Base-by-base conservation (phyloP, 2,329 filamentous ascomycete genomes). In the Pseudomassariella vexata region DNA sequence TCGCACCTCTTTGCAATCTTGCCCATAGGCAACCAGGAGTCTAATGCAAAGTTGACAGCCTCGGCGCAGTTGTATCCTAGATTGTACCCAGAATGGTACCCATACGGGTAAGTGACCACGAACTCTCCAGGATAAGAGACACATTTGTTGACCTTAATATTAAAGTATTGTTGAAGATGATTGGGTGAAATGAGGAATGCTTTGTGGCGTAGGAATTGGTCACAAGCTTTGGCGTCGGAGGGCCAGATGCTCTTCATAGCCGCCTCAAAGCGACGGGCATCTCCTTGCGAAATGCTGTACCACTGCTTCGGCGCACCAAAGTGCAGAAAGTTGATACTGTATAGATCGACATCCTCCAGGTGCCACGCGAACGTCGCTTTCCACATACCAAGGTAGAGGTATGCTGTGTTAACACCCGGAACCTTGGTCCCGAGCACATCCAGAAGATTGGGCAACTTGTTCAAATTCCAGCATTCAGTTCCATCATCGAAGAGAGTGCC, bases 351-450 rank as follows among this genome's bases (percentile, higher is more conserved):
- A 55, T 98, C 92, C 56, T 98, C 92, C 32, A 98, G 65, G 72
- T 98, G 92, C 92, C 92, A 98, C 7, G 92, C 92, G 56, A 98
- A 98, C 0, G 92, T 96, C 9, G 92, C 90, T 60, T 96, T 96
- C 92, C 92, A 98, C 92, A 98, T 98, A 25, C 92, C 92, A 38
- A 98, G 71, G 53, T 98, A 98, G 2, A 98, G 75, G 53, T 98
- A 98, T 2, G 92, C 90, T 2, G 90, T 98, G 52, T 98, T 98
- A 52, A 98, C 94, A 45, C 92, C 92, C 3, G 92, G 94, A 7
- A 98, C 87, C 48, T 95, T 95, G 35, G 88, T 90, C 6, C 92
- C 92, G 2, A 98, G 70, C 4, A 95, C 86, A 57, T 98, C 92
- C 23, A 98, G 73, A 35, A 98, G 64, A 47, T 96, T 98, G 9